These are phyloP conservation scores for Mucor saturninus DNA, from an alignment of 371 early-diverging fungal species.

Conservation along the genomic window DNA sequence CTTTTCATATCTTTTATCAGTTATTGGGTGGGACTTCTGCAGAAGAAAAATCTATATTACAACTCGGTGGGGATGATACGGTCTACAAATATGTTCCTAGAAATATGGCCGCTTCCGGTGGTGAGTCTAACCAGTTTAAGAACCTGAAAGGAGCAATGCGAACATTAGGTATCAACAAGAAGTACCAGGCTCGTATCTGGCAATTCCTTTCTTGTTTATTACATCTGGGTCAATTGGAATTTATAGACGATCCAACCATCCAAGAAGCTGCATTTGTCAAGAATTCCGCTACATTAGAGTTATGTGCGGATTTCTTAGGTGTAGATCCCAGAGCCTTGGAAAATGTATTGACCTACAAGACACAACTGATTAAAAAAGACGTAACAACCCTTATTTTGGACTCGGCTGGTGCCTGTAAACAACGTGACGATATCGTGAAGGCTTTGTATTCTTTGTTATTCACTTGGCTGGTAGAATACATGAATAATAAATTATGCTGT, in stretches of 20 bases:
- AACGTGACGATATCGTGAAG: slow-evolving; percentile 80
- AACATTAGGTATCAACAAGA: slow-evolving; percentile 76
- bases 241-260: slow-evolving; percentile 58
- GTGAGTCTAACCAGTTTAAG: slow-evolving; percentile 48
- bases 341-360: slow-evolving; percentile 84
- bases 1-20: slow-evolving; percentile 94
- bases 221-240: slow-evolving; percentile 85
- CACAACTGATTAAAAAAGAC: slow-evolving; percentile 77
- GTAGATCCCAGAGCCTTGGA: slow-evolving; percentile 80
- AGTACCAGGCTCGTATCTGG: slow-evolving; percentile 80
- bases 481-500: slow-evolving; percentile 82
- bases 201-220: slow-evolving; percentile 84
- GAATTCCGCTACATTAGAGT: slow-evolving; percentile 71
- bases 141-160: slow-evolving; percentile 73
- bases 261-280: slow-evolving; percentile 76
- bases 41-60: slow-evolving; percentile 47
- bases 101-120: slow-evolving; percentile 25
- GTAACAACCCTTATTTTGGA: slow-evolving; percentile 87
- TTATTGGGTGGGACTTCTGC: slow-evolving; percentile 60
- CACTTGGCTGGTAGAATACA: slow-evolving; percentile 88
- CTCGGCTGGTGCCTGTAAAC: slow-evolving; percentile 67
- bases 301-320: slow-evolving; percentile 87
- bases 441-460: slow-evolving; percentile 85
- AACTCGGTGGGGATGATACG: slow-evolving; percentile 30
- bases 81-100: slow-evolving; percentile 41